phyloP scores from a whole-genome alignment of 768 basidiomycete genomes.

The Mrakia gelida region DNA sequence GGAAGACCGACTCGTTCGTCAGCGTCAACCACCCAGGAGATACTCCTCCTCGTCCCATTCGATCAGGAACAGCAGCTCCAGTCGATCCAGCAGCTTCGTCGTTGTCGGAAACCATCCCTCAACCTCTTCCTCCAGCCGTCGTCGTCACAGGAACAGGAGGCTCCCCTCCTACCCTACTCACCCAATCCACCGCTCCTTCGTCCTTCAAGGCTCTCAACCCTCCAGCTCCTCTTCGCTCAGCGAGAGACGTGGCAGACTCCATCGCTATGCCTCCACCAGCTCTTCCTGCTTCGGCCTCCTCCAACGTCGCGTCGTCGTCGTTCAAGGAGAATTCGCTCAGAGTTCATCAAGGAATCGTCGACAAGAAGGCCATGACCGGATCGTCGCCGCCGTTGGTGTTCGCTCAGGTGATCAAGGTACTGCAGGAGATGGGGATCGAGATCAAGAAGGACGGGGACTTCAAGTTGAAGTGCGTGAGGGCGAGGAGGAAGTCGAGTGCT shows the following conservation, averaged over 20 bases:
- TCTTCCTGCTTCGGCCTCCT: slow-evolving; percentile 40
- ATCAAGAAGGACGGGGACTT: slow-evolving; percentile 82
- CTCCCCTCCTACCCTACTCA: slow-evolving; percentile 4
- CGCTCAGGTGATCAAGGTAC: slow-evolving; percentile 69
- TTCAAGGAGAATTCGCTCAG: slow-evolving; percentile 56
- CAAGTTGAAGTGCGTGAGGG: slow-evolving; percentile 74
- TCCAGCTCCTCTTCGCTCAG: slow-evolving; percentile 19
- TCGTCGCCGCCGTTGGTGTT: slow-evolving; percentile 81
- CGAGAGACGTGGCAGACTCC: slow-evolving; percentile 22
- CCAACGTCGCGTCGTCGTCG: slow-evolving; percentile 46
- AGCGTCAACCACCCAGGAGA: slow-evolving; percentile 6
- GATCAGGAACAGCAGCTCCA: not conserved
- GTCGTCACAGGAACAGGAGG: not conserved
- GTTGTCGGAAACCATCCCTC: slow-evolving; percentile 1
- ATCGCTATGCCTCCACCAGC: slow-evolving; percentile 30
- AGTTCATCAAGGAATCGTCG: slow-evolving; percentile 87
- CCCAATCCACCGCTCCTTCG: slow-evolving; percentile 24
- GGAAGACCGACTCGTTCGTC: slow-evolving; percentile 26
- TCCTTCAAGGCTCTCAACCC: slow-evolving; percentile 21
- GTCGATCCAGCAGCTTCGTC: slow-evolving; percentile 1
- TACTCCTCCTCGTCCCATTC: slow-evolving; percentile 6
- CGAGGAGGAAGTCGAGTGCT: slow-evolving; percentile 67
- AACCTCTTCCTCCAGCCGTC: slow-evolving; percentile 6
- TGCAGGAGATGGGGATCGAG: slow-evolving; percentile 86
- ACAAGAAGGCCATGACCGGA: slow-evolving; percentile 81